Base-by-base conservation (phyloP, 768 basidiomycete genomes). In the Suillus alpinus region DNA sequence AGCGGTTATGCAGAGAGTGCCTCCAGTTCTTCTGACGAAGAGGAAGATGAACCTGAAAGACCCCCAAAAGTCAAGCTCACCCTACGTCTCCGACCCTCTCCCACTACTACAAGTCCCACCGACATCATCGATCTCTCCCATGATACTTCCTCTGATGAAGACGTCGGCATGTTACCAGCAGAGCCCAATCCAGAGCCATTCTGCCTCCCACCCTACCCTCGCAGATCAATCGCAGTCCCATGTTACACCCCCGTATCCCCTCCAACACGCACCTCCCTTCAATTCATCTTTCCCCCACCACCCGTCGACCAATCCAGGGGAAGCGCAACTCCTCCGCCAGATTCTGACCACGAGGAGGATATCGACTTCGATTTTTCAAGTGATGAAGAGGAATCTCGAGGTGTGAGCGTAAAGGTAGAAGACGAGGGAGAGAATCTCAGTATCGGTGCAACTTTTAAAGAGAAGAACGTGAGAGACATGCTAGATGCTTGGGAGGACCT, bases 401-500 rank as follows among this genome's bases (percentile, higher is more conserved):
- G 16, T 18, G 16, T 39, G 16, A 55, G 52, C 14, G 51, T 63
- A n/a, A 69, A 64, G 51, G 64, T 72, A 12, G 63, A 68, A 61
- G 60, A 60, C 13, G 39, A 50, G 16, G 67, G 76, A 39, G 77
- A 75, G 18, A 59, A 36, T 36, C 23, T 16, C 2, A 69, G 16
- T 68, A 68, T 29, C 66, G 73, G 13, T 59, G 89, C 62, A 87
- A 89, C 70, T 80, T 83, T 63, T 87, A 89, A 63, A 46, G 80
- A 81, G 1, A 76, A 75, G 20, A 87, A 90, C 64, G 81, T 88
- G 4, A 82, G 85, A 64, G 83, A 83, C 13, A 81, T 88, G 74
- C 71, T 89, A 47, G 86, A 88, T 59, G 83, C 83, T 18, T 91
- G 88, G 88, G 89, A 90, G 56, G 81, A 83, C 64, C 78, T 85